Evolutionary conservation across 768 basidiomycete species (phyloP), one percentile per base, ranked within the genome.

Genomic region (Amanita subjunquillea): DNA sequence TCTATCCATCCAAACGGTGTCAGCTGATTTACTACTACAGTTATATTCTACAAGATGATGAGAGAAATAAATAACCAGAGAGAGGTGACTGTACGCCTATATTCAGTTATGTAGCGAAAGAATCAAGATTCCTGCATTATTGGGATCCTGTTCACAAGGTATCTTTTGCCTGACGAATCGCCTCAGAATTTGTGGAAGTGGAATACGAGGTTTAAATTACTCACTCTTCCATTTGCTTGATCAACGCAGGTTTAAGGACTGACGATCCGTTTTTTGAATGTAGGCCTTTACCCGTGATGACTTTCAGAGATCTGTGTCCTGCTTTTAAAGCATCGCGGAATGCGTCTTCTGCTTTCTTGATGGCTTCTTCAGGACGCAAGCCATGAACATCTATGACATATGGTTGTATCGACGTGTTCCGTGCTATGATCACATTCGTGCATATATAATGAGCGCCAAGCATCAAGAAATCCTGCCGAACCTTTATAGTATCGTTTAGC

Each of bases 211-310:
- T 4, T 17, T 27, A n/a, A 5, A 41, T 4, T n/a, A 57, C 63
- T 23, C 37, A 86, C 87, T 79, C 83, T 46, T 74, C 63, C 82
- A 94, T 85, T 50, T 87, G 74, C 45, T 79, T 77, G 58, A 83
- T 79, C 37, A 97, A 80, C 1, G 85, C 86, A 10, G 86, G 84
- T 62, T 88, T 92, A 60, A 98, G 70, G 63, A 89, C 89, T 1
- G 90, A 83, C 8, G 78, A 72, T 45, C 82, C 78, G 4, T 75
- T 70, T 4, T 73, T 65, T 2, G 88, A 91, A 67, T 97, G 94
- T 32, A 86, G 65, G 2, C 94, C 94, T 63, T 90, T 93, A 17
- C 89, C 89, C 2, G 76, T 74, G 56, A 79, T 77, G 3, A 79
- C 71, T 7, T 63, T 63, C 34, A 79, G 59, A 4, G 61, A 60